phyloP scores from a whole-genome alignment of 768 basidiomycete species.

The Lactarius pseudohatsudake region DNA sequence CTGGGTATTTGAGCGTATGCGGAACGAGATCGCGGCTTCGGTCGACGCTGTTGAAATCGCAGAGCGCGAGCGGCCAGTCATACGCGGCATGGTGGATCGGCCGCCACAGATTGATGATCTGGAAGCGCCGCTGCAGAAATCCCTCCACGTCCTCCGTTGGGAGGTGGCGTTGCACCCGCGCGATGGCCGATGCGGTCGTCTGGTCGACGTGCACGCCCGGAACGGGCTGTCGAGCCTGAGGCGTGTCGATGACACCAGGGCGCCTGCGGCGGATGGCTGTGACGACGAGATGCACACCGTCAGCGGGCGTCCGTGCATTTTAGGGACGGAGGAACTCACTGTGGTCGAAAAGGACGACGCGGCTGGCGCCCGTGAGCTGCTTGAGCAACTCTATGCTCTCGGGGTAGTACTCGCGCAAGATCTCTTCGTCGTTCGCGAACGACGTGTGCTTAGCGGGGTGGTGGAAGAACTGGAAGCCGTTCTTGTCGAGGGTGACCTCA shows the following conservation, averaged over 20 bases:
- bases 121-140: constrained; percentile 47
- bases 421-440: constrained; percentile 53
- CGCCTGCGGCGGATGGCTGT: constrained; percentile 46
- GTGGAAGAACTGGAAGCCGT: constrained; percentile 50
- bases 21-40: constrained; percentile 40
- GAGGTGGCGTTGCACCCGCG: constrained; percentile 46
- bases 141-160: constrained; percentile 40
- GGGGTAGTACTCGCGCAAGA: constrained; percentile 56
- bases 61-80: constrained; percentile 50
- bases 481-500: constrained; percentile 45
- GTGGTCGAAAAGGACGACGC: constrained; percentile 65
- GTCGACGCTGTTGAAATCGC: constrained; percentile 48
- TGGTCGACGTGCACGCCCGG: constrained; percentile 48
- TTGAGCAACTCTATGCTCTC: constrained; percentile 61
- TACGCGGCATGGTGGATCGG: constrained; percentile 46
- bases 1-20: constrained; percentile 41
- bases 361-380: constrained; percentile 56
- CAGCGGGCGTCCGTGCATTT: neutral
- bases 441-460: constrained; percentile 44
- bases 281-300: neutral
- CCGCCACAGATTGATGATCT: constrained; percentile 57
- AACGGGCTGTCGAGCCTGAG: constrained; percentile 47
- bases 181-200: constrained; percentile 41
- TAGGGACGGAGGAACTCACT: constrained; percentile 43
- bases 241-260: constrained; percentile 40